phyloP scores from a whole-genome alignment of 441 rosid species.

The Populus hybrid region DNA sequence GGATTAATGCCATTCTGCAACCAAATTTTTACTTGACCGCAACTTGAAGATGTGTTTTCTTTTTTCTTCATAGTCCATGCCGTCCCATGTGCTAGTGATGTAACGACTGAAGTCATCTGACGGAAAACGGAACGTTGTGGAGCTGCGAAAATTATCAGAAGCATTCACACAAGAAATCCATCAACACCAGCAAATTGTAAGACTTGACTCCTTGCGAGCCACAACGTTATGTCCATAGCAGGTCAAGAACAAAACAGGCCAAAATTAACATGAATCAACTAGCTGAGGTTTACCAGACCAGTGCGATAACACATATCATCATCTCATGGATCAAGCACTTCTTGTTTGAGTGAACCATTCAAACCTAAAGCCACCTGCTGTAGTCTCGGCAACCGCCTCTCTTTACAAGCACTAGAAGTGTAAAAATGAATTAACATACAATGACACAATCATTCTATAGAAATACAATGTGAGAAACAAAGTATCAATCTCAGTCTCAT shows the following conservation, averaged over 20 bases:
- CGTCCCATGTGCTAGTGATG: not conserved
- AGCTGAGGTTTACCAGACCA: not conserved
- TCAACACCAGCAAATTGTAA: not conserved
- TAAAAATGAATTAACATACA: not conserved
- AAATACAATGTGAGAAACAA: not conserved
- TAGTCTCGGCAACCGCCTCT: not conserved
- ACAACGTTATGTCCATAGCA: not conserved
- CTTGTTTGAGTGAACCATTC: not conserved
- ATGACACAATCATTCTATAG: not conserved
- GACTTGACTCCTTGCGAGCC: not conserved
- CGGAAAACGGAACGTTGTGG: not conserved
- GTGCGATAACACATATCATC: not conserved
- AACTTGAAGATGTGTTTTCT: no score
- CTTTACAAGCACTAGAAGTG: not conserved
- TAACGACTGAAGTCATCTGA: not conserved
- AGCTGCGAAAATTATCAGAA: not conserved
- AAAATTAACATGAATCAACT: not conserved
- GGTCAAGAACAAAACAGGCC: not conserved
- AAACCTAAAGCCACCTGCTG: not conserved
- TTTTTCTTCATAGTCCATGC: not conserved
- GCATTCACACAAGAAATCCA: not conserved
- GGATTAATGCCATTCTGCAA: no score
- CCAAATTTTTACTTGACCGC: no score
- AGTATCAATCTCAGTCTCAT: not conserved
- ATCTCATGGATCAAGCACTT: not conserved